Percentiles rank a stretch among this genome's conserved stretches.
phyloP scores from a whole-genome alignment of 2,329 filamentous ascomycete species.

The Venturia asperata region DNA sequence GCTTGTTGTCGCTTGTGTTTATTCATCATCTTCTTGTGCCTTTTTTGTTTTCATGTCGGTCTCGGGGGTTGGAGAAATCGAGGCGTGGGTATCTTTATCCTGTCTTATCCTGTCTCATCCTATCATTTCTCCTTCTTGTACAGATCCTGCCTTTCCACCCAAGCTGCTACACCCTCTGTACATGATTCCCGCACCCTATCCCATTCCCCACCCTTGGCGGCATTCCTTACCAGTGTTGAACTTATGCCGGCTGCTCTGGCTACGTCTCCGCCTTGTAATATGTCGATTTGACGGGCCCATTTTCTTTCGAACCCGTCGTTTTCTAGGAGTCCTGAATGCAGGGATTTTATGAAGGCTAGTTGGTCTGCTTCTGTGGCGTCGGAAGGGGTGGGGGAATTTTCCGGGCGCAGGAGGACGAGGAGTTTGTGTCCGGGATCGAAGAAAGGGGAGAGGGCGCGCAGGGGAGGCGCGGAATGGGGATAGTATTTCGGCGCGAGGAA shows the following conservation, averaged over 20 bases:
- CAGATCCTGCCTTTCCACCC: constrained; percentile 50
- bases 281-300: constrained; percentile 56
- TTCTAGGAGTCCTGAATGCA: constrained; percentile 44
- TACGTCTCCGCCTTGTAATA: constrained; percentile 47
- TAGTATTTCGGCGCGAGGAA: constrained; percentile 71
- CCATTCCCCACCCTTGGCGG: constrained; percentile 44
- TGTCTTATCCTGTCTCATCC: not conserved
- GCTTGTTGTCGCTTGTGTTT: too few relatives aligned
- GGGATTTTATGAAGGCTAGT: constrained; percentile 44
- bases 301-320: constrained; percentile 47
- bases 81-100: too few relatives aligned
- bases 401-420: constrained; percentile 54
- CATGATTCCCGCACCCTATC: constrained; percentile 48
- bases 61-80: too few relatives aligned
- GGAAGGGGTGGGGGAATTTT: constrained; percentile 29
- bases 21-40: too few relatives aligned
- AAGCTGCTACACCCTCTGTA: constrained; percentile 48
- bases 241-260: constrained; percentile 36
- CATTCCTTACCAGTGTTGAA: constrained; percentile 56
- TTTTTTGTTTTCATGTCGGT: too few relatives aligned
- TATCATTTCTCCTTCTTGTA: constrained; percentile 37
- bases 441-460: constrained; percentile 54
- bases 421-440: constrained; percentile 53
- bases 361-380: constrained; percentile 47
- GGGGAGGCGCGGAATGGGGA: constrained; percentile 38